phyloP scores from a whole-genome alignment of 345 rosid genomes.

The Salix exigua region DNA sequence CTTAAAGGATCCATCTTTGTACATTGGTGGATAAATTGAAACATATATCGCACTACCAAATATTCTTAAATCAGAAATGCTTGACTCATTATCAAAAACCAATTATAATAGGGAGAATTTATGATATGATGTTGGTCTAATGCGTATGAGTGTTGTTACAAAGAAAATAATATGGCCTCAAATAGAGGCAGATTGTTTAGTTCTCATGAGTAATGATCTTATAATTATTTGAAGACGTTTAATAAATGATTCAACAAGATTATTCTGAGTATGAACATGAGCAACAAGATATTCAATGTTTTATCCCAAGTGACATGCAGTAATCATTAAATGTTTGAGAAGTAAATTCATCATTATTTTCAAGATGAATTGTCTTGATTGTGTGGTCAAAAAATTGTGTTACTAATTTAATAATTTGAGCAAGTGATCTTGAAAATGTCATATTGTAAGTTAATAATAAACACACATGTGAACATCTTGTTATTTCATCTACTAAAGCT shows the following conservation, averaged over 20 bases:
- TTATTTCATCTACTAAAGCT: background rate
- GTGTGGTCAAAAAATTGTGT: slow-evolving; percentile 6
- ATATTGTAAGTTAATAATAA: slow-evolving; percentile 9
- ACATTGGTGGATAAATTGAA: background rate
- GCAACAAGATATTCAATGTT: background rate
- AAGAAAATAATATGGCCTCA: background rate
- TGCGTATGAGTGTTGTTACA: background rate
- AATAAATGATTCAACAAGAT: background rate
- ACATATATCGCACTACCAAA: background rate
- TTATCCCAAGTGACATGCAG: background rate
- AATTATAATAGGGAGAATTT: background rate
- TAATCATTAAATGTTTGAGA: slow-evolving; percentile 7
- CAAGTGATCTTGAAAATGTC: background rate
- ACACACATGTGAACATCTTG: slow-evolving; percentile 6
- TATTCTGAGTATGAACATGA: slow-evolving; percentile 14
- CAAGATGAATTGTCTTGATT: slow-evolving; percentile 10
- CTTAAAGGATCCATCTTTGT: background rate
- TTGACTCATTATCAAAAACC: background rate
- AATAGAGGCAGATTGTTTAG: background rate
- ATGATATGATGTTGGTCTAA: background rate
- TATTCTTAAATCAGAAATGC: slow-evolving; percentile 7
- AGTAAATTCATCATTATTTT: slow-evolving; percentile 20
- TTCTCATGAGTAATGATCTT: no score
- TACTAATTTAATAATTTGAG: background rate
- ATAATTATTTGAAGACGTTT: slow-evolving; percentile 3